Evolutionary conservation across 2,329 filamentous ascomycete genomes (phyloP).

Genomic region (Furcasterigmium sp.): DNA sequence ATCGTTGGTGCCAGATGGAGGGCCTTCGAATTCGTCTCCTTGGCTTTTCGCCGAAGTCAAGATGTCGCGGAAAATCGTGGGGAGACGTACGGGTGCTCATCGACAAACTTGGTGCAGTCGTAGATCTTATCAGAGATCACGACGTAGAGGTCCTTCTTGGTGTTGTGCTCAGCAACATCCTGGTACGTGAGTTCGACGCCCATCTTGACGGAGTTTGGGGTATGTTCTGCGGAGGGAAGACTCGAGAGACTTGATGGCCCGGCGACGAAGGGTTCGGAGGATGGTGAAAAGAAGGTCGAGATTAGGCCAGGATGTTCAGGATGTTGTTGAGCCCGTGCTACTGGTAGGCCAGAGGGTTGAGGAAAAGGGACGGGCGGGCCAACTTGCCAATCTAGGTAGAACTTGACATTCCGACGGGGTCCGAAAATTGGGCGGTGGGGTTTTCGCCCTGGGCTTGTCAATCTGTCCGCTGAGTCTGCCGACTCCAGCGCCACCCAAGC

Average conservation of each 20-base stretch:
- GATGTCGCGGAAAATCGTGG: neutral
- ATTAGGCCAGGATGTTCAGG: conserved; percentile 7
- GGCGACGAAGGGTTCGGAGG: neutral
- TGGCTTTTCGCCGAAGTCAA: no score
- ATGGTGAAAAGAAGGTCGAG: neutral
- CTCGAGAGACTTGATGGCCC: neutral
- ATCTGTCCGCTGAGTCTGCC: no score
- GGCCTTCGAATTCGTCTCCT: no score
- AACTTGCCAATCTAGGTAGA: conserved; percentile 7
- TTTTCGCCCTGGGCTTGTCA: neutral
- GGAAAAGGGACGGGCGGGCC: conserved; percentile 3
- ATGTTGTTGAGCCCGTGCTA: conserved; percentile 11
- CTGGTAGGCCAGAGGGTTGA: conserved; percentile 5
- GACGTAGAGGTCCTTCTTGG: conserved; percentile 89
- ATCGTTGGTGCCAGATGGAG: neutral
- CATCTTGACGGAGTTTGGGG: conserved; percentile 11
- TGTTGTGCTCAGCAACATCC: conserved; percentile 80
- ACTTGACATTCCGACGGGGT: conserved; percentile 6
- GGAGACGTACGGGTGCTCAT: conserved; percentile 77
- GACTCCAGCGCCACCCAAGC: no score
- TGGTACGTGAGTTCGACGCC: conserved; percentile 62
- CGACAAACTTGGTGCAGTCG: conserved; percentile 80
- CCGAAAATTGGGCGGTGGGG: neutral
- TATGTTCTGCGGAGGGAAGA: neutral
- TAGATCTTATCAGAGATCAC: conserved; percentile 98